These are phyloP conservation scores for Suillus americanus DNA, from an alignment of 768 basidiomycete species.

Conservation along the genomic window DNA sequence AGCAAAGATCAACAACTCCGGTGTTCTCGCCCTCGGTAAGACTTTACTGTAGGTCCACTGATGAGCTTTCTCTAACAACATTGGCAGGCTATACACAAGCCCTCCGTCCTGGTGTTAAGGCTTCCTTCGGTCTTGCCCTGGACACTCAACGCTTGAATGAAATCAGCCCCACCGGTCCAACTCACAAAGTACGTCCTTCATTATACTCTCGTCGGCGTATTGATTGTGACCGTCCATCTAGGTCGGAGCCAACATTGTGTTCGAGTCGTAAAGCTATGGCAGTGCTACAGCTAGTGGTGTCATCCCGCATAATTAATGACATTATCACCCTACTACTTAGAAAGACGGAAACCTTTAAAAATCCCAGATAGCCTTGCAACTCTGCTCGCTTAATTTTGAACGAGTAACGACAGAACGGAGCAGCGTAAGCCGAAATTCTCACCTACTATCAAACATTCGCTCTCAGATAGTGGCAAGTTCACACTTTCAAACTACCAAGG, in stretches of 20 bases:
- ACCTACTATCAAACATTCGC: neutral
- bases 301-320: neutral
- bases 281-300: slow-evolving; percentile 15
- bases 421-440: neutral
- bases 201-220: neutral
- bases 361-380: no score
- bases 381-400: neutral
- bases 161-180: slow-evolving; percentile 55
- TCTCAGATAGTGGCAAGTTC: neutral
- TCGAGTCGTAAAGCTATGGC: slow-evolving; percentile 56
- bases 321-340: neutral
- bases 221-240: slow-evolving; percentile 20
- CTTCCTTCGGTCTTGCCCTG: slow-evolving; percentile 90
- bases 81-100: slow-evolving; percentile 82
- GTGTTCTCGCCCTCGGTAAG: slow-evolving; percentile 82
- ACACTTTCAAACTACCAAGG: neutral
- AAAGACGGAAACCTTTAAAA: no score
- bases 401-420: neutral
- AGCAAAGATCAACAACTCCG: slow-evolving; percentile 97
- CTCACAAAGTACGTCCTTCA: slow-evolving; percentile 63
- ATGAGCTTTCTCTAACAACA: slow-evolving; percentile 11
- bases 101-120: slow-evolving; percentile 91
- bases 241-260: slow-evolving; percentile 74
- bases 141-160: slow-evolving; percentile 94
- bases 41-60: slow-evolving; percentile 1